These are phyloP conservation scores for Inga laurina DNA, from an alignment of 306 rosid species.

Conservation along the genomic window DNA sequence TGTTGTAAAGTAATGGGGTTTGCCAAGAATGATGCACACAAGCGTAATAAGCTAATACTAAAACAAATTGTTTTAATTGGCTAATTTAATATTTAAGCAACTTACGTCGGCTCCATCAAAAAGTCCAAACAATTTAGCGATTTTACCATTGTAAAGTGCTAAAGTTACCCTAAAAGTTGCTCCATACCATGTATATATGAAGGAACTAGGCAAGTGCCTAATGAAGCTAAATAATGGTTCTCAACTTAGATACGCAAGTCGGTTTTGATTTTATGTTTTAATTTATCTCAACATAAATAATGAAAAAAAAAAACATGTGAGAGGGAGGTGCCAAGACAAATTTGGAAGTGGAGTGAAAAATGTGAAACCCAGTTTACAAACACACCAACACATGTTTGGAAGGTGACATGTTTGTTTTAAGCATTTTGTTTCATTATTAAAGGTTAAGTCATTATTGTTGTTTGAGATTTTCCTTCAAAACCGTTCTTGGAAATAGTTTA, in stretches of 20 bases:
- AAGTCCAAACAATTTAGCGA: background rate
- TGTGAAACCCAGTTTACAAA: no score
- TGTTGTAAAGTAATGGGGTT: background rate
- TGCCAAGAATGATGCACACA: background rate
- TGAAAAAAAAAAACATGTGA: no score
- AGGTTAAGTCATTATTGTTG: background rate
- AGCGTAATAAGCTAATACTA: background rate
- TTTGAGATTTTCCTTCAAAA: background rate
- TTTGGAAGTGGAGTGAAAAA: background rate
- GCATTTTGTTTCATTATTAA: no score
- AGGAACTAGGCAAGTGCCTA: background rate
- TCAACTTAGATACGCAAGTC: no score
- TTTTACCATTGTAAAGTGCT: background rate
- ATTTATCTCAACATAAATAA: no score
- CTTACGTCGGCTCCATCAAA: background rate
- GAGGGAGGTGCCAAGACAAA: no score
- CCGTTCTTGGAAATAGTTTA: no score
- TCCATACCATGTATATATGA: background rate
- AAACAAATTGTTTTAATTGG: background rate
- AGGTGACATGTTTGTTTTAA: no score
- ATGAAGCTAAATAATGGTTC: background rate
- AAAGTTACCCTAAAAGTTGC: background rate
- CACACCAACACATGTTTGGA: no score
- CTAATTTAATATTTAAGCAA: background rate
- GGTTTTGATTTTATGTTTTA: no score